Evolutionary conservation across 2,329 filamentous ascomycete genomes (phyloP), one percentile per base, ranked within the genome.

Genomic region (Penicillium sp.): DNA sequence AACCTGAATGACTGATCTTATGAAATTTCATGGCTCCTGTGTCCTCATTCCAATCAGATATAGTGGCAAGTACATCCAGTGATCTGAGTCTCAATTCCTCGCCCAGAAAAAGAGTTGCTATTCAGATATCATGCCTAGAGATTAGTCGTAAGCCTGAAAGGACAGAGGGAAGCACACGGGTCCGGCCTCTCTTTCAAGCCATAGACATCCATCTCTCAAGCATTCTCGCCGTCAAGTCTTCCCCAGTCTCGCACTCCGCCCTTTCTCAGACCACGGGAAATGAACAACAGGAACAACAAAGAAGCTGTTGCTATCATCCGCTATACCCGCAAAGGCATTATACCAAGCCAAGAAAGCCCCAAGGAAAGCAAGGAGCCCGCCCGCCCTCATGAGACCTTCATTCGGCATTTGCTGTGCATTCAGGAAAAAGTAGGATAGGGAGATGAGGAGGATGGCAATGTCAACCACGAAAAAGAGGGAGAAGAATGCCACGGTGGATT

Each of bases 401-500:
- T 68, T 63, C 0, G 66, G 66, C 47, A 58, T 28, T 15, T 43
- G 57, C 1, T 58, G 51, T 4, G 31, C 53, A 7, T 60, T 51
- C 12, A 49, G 83, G 63, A 83, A 76, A 69, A 87, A 78, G 64
- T 89, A 86, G 62, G 82, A 83, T 65, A 85, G 83, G 12, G 84
- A 84, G 34, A 93, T 83, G 72, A 90, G 82, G 59, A 92, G 80
- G 77, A 92, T 90, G 57, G 88, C 84, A 14, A 91, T 69, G 73
- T 91, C 89, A 58, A 92, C 87, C 49, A 83, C 85, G 74, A 92
- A 84, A 81, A 92, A 92, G 34, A 93, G 84, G 12, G 81, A 70
- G 80, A 88, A 91, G 82, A 92, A 92, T 63, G 88, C 88, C 67
- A 91, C 79, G 42, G 88, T 91, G 1, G 89, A 92, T 64, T 86